Conservation (phyloP, 106 monocot genomes). For the Phalaenopsis equestris region DNA sequence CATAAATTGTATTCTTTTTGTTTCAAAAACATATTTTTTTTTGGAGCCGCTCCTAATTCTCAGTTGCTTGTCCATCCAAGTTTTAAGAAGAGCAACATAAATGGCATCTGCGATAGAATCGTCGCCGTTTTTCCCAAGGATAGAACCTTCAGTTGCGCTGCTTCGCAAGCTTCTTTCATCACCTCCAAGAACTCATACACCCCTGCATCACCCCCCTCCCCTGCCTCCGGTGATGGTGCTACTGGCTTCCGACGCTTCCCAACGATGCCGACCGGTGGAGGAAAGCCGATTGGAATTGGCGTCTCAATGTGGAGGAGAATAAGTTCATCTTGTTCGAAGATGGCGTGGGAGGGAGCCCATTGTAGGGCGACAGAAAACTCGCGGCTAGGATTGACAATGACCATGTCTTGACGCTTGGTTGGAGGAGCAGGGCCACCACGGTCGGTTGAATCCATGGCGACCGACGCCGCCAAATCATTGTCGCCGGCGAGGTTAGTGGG, state of each 20-base stretch:
- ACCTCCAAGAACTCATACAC: slow-evolving; percentile 40
- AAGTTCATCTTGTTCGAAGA: slow-evolving; percentile 60
- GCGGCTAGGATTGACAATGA: slow-evolving; percentile 54
- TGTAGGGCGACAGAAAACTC: slow-evolving; percentile 66
- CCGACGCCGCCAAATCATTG: neutral
- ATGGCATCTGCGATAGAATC: slow-evolving; percentile 31
- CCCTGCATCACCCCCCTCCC: slow-evolving; percentile 1
- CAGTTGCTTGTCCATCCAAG: too few species aligned
- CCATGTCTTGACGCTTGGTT: slow-evolving; percentile 49
- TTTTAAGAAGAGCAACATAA: too few species aligned
- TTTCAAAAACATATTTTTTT: too few species aligned
- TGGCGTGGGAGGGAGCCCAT: slow-evolving; percentile 72
- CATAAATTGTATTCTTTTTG: too few species aligned
- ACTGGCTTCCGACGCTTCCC: neutral
- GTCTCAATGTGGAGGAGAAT: slow-evolving; percentile 62
- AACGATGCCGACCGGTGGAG: slow-evolving; percentile 12
- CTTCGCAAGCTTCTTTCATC: slow-evolving; percentile 48
- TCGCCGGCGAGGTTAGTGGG: neutral
- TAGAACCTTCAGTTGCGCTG: slow-evolving; percentile 39
- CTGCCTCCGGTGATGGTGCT: neutral
- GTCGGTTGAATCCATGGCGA: neutral
- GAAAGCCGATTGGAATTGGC: slow-evolving; percentile 15
- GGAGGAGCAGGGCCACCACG: neutral
- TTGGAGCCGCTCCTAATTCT: too few species aligned
- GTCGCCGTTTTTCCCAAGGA: slow-evolving; percentile 56